Percentiles rank a stretch among this genome's conserved stretches.
Conservation (phyloP, 2,329 filamentous ascomycete species). For the Ophiostoma populinum region DNA sequence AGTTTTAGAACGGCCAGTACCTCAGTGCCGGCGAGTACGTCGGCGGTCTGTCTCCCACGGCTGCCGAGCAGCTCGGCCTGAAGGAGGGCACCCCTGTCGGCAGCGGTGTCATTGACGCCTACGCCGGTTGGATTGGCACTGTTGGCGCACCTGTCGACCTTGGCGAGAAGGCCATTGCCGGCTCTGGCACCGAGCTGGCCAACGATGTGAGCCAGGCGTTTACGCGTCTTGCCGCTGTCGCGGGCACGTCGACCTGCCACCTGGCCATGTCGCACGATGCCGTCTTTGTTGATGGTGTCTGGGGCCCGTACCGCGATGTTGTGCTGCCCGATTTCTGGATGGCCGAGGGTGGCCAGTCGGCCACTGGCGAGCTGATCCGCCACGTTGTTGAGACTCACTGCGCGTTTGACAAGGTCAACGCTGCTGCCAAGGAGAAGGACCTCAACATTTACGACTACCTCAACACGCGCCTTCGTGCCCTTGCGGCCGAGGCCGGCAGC, state of each 20-base stretch:
- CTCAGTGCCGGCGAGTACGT: slow-evolving; percentile 84
- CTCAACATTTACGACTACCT: slow-evolving; percentile 91
- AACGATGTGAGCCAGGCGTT: slow-evolving; percentile 91
- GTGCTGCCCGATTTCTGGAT: slow-evolving; percentile 88
- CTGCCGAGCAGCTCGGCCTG: slow-evolving; percentile 68
- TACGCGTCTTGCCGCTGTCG: slow-evolving; percentile 79
- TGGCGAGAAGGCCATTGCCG: slow-evolving; percentile 39
- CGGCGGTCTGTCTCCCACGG: slow-evolving; percentile 67
- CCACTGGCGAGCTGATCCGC: slow-evolving; percentile 84
- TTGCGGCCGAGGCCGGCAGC: slow-evolving; percentile 50
- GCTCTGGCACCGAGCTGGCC: slow-evolving; percentile 60
- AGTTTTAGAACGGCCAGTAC: slow-evolving; percentile 67
- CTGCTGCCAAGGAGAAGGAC: slow-evolving; percentile 60
- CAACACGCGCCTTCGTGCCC: slow-evolving; percentile 66
- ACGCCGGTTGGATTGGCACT: slow-evolving; percentile 96
- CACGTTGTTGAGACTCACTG: slow-evolving; percentile 93
- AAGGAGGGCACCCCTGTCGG: slow-evolving; percentile 79
- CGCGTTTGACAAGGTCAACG: slow-evolving; percentile 60
- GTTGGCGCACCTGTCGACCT: slow-evolving; percentile 92
- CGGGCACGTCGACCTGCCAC: slow-evolving; percentile 94
- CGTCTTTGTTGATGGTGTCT: slow-evolving; percentile 88
- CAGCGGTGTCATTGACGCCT: slow-evolving; percentile 93
- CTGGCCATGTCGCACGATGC: slow-evolving; percentile 86
- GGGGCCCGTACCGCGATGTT: slow-evolving; percentile 93
- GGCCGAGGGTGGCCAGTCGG: slow-evolving; percentile 91